A percentile compares a stretch with the other conserved stretches of the same genome.
These are phyloP conservation scores for Fusarium stilboides DNA, from an alignment of 2,329 filamentous ascomycete species.

Conservation along the genomic window DNA sequence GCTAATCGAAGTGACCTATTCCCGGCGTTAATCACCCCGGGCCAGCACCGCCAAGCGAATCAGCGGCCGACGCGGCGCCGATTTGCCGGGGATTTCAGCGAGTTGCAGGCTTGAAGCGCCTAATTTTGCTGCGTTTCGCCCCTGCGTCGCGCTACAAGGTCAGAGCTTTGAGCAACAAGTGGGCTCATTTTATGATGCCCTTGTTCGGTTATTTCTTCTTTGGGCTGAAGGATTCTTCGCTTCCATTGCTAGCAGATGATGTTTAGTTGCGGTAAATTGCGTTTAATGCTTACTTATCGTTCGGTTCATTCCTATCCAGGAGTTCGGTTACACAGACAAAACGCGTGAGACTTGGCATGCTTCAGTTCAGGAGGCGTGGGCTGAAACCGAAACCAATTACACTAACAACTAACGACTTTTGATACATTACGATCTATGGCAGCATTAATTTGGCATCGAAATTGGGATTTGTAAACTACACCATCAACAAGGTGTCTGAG, in stretches of 20 bases:
- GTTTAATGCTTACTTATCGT: not conserved
- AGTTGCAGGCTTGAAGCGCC: constrained; percentile 1
- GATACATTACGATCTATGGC: no score
- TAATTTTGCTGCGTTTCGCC: constrained; percentile 5
- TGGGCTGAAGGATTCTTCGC: constrained; percentile 4
- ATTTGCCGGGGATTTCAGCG: constrained; percentile 17
- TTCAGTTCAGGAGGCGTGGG: constrained; percentile 5
- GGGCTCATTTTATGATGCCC: constrained; percentile 25
- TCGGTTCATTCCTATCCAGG: not conserved
- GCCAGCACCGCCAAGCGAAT: constrained; percentile 9
- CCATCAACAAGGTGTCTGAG: no score
- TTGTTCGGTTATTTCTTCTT: constrained; percentile 30
- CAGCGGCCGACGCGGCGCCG: constrained; percentile 15
- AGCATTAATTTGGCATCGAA: no score
- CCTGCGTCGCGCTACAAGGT: constrained; percentile 3
- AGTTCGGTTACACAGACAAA: not conserved
- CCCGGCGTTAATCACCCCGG: constrained; percentile 23
- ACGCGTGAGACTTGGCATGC: not conserved
- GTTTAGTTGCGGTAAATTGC: not conserved
- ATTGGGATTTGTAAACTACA: no score
- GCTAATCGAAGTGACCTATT: constrained; percentile 8
- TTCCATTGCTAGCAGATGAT: not conserved
- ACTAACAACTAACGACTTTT: not conserved
- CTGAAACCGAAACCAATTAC: constrained; percentile 32
- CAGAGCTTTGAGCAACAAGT: not conserved